phyloP scores from a whole-genome alignment of 331 rosid genomes.

The Phaseolus coccineus region DNA sequence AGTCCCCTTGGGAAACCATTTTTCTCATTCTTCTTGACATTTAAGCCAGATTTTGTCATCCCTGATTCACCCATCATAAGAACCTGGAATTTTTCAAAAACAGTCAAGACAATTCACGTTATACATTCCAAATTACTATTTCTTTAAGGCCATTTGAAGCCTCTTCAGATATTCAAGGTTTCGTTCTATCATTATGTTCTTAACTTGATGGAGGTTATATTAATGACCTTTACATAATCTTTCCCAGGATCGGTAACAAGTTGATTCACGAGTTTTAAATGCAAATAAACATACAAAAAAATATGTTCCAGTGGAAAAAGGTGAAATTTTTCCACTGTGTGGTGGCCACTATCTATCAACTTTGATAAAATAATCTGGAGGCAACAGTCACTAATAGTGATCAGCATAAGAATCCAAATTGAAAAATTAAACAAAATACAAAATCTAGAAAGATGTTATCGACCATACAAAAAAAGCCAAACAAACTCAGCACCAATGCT shows the following conservation, averaged over 20 bases:
- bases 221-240: background rate
- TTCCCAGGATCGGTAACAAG: background rate
- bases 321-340: background rate
- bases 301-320: background rate
- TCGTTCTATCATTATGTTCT: background rate
- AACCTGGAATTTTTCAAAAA: slow-evolving; percentile 48
- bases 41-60: slow-evolving; percentile 49
- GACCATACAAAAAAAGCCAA: background rate
- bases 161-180: background rate
- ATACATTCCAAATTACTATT: slow-evolving; percentile 13
- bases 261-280: background rate
- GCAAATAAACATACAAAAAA: background rate
- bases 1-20: slow-evolving; percentile 50
- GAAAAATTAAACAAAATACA: background rate
- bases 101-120: slow-evolving; percentile 23
- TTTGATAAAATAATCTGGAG: background rate
- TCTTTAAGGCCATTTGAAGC: background rate
- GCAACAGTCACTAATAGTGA: background rate
- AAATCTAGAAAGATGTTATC: background rate
- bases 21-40: slow-evolving; percentile 52
- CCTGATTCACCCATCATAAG: slow-evolving; percentile 63
- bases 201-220: slow-evolving; percentile 24
- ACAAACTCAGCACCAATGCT: slow-evolving; percentile 3
- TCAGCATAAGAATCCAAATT: background rate
- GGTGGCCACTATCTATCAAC: background rate